Conservation (phyloP, 1,139 yeast species). For the Debaryomycetaceae sp. region DNA sequence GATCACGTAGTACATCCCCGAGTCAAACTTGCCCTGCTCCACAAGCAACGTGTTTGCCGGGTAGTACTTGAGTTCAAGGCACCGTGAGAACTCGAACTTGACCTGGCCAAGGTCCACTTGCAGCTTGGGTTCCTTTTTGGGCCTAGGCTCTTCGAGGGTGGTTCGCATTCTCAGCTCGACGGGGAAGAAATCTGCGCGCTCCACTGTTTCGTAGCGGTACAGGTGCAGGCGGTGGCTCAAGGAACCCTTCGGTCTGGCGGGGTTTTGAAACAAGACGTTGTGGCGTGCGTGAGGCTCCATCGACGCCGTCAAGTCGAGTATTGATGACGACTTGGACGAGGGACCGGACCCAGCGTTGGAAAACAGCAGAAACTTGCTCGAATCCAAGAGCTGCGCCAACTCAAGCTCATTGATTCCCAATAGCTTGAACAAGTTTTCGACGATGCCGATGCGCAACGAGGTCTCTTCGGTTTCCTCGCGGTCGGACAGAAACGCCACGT, state of each 20-base stretch:
- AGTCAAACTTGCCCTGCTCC: slow-evolving; percentile 58
- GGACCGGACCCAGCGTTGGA: slow-evolving; percentile 13
- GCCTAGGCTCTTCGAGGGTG: slow-evolving; percentile 1
- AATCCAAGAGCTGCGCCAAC: slow-evolving; percentile 12
- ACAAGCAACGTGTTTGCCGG: slow-evolving; percentile 55
- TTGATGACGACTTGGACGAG: slow-evolving; percentile 25
- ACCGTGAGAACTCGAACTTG: slow-evolving; percentile 62
- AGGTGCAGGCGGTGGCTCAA: slow-evolving; percentile 5
- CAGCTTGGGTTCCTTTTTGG: not conserved
- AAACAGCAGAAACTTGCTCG: too few species aligned
- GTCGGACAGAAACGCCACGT: slow-evolving; percentile 50
- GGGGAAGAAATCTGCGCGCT: not conserved
- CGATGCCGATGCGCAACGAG: slow-evolving; percentile 62
- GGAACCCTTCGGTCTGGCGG: slow-evolving; percentile 2
- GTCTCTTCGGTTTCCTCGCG: slow-evolving; percentile 73
- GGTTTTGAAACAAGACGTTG: not conserved
- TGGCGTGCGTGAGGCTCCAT: slow-evolving; percentile 11
- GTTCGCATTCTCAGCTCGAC: slow-evolving; percentile 2
- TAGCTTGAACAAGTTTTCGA: slow-evolving; percentile 69
- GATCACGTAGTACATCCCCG: slow-evolving; percentile 76
- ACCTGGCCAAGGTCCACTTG: slow-evolving; percentile 39
- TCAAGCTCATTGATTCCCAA: slow-evolving; percentile 55
- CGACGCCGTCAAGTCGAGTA: slow-evolving; percentile 25
- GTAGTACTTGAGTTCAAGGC: slow-evolving; percentile 52
- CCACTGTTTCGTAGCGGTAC: slow-evolving; percentile 6